Base-by-base conservation (phyloP, 1,284 basidiomycete species). In the Stereum hirsutum region DNA sequence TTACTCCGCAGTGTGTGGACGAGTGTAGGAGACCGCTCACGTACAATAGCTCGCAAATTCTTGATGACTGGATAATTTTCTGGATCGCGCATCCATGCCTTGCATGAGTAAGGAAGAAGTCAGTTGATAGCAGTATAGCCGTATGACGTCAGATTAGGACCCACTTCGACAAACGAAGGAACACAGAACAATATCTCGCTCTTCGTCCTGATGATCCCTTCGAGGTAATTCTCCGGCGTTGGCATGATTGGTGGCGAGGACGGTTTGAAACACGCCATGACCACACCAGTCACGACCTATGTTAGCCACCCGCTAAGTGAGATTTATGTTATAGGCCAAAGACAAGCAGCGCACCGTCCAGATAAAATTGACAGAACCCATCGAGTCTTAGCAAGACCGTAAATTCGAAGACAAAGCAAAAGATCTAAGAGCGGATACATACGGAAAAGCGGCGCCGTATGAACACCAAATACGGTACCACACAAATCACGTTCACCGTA, bases 91-190 rank as follows among this genome's bases (percentile, higher is more conserved):
- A 46, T 30, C 52, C 52, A 54, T 5, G 49, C 51, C 52, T 54
- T 8, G 5, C 3, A 20, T 1, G 6, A 42, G 8, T 4, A 19
- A 11, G 12, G n/a, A n/a, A n/a, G n/a, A 21, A 30, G 35, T 30
- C 11, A 2, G 20, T 21, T 8, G 11, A 3, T 21, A 28, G 15
- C 14, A 27, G 21, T 10, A n/a, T 12, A 6, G 14, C 25, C 40
- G 6, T 11, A 10, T 11, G 21, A 14, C 23, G 17, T 20, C 11
- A 23, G 14, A 7, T 26, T 19, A 14, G 14, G 1, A 43, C 47
- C 20, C 25, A 60, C 60, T 50, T 64, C 59, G 38, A 60, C 39
- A 30, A 61, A 57, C n/a, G 48, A 47, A 1, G 60, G 61, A 4
- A 58, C 52, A 40, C 48, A 52, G 28, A 56, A 52, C 2, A 57